These are phyloP conservation scores for Helichrysum umbraculigerum DNA, from an alignment of 129 eudicot genomes.

Conservation along the genomic window DNA sequence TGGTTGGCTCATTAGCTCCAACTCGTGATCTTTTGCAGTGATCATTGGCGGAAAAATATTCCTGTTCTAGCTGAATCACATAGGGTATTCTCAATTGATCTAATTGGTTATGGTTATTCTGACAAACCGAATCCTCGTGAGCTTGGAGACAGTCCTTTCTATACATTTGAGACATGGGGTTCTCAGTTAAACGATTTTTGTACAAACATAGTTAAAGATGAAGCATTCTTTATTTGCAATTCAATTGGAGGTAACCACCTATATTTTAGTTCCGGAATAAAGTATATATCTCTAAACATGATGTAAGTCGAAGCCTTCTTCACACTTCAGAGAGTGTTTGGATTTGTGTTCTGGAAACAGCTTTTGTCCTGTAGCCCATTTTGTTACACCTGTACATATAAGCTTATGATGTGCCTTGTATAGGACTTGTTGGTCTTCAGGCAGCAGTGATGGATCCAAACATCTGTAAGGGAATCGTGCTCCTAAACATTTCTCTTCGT, in stretches of 20 bases:
- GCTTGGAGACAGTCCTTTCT: slow-evolving; percentile 60
- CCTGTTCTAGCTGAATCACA: slow-evolving; percentile 77
- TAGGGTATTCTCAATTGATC: slow-evolving; percentile 85
- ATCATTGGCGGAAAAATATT: slow-evolving; percentile 94
- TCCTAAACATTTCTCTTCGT: slow-evolving; percentile 87
- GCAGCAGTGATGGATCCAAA: slow-evolving; percentile 75
- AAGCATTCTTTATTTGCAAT: slow-evolving; percentile 94
- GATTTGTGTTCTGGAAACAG: background rate
- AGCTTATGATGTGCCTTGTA: slow-evolving; percentile 18
- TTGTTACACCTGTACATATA: background rate
- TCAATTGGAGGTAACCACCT: slow-evolving; percentile 78
- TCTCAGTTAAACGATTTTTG: slow-evolving; percentile 89
- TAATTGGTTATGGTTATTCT: slow-evolving; percentile 97
- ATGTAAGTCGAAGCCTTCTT: background rate
- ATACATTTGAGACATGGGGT: slow-evolving; percentile 96
- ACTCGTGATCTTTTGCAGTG: slow-evolving; percentile 51
- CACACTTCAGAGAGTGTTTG: background rate
- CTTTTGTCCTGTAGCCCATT: background rate
- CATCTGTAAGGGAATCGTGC: slow-evolving; percentile 77
- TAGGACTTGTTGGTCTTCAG: slow-evolving; percentile 96
- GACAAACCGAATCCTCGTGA: slow-evolving; percentile 92
- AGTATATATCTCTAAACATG: background rate
- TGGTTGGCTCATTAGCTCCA: background rate
- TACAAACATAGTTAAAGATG: slow-evolving; percentile 57
- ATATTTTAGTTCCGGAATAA: background rate